These are phyloP conservation scores for Debaryomyces castellii DNA, from an alignment of 805 yeast genomes.

Conservation along the genomic window DNA sequence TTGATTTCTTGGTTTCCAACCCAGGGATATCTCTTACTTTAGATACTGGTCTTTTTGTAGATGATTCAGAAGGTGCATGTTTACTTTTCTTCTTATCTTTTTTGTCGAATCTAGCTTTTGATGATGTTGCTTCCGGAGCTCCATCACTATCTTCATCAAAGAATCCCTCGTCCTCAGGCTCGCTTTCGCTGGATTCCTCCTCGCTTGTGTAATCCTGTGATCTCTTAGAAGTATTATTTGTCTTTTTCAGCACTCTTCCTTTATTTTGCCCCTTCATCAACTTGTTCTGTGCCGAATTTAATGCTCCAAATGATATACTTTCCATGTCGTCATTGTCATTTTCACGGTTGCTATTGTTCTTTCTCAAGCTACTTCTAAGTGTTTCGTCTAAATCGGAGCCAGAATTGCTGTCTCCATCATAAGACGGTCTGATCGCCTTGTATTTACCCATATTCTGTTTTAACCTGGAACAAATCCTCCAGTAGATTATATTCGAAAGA, in stretches of 20 bases:
- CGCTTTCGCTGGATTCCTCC: conserved; percentile 17
- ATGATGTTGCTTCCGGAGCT: conserved; percentile 35
- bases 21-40: conserved; percentile 76
- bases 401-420: conserved; percentile 16
- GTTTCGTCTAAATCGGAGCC: conserved; percentile 4
- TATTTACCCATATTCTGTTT: background rate
- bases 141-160: conserved; percentile 6
- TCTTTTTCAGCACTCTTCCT: conserved; percentile 14
- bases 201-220: conserved; percentile 12
- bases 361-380: background rate
- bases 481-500: background rate
- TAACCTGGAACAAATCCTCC: background rate
- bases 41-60: conserved; percentile 71
- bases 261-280: conserved; percentile 19
- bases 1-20: conserved; percentile 39
- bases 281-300: conserved; percentile 58
- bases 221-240: conserved; percentile 6
- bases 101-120: conserved; percentile 9
- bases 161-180: conserved; percentile 14
- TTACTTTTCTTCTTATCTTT: conserved; percentile 51
- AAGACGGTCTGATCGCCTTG: conserved; percentile 16
- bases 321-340: conserved; percentile 46
- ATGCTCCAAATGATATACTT: conserved; percentile 63
- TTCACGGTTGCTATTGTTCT: conserved; percentile 1
- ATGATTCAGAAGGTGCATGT: conserved; percentile 85